phyloP scores from a whole-genome alignment of 345 rosid species.

The Pseudoturritis turrita region DNA sequence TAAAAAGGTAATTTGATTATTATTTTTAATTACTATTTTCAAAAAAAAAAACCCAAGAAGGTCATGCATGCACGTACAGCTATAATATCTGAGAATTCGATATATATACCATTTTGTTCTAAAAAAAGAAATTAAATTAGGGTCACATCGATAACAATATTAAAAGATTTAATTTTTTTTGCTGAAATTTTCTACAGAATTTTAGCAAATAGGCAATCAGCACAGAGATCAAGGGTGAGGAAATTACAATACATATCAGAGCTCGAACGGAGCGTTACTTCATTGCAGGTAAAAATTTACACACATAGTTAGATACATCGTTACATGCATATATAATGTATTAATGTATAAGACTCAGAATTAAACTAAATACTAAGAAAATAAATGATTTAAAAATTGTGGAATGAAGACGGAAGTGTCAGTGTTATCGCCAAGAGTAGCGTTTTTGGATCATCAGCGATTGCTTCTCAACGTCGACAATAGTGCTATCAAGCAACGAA shows the following conservation, averaged over 20 bases:
- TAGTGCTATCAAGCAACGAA: constrained; percentile 85
- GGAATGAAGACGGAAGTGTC: constrained; percentile 72
- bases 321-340: background rate
- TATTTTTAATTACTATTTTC: constrained; percentile 42
- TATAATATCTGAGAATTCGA: constrained; percentile 57
- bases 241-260: constrained; percentile 92
- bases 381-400: constrained; percentile 20
- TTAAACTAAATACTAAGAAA: constrained; percentile 32
- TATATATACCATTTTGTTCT: constrained; percentile 18
- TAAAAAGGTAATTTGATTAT: constrained; percentile 55
- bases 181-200: constrained; percentile 24
- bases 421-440: constrained; percentile 83
- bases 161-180: background rate
- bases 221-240: constrained; percentile 90
- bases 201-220: constrained; percentile 90
- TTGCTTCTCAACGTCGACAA: constrained; percentile 84
- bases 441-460: constrained; percentile 84
- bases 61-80: constrained; percentile 54
- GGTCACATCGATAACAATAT: constrained; percentile 58
- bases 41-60: constrained; percentile 43
- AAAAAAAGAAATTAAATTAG: constrained; percentile 62
- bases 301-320: background rate
- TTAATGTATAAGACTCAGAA: background rate
- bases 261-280: constrained; percentile 83
- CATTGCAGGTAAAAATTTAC: constrained; percentile 54